Base-by-base conservation (phyloP, 1,284 basidiomycete species). In the Abortiporus biennis region DNA sequence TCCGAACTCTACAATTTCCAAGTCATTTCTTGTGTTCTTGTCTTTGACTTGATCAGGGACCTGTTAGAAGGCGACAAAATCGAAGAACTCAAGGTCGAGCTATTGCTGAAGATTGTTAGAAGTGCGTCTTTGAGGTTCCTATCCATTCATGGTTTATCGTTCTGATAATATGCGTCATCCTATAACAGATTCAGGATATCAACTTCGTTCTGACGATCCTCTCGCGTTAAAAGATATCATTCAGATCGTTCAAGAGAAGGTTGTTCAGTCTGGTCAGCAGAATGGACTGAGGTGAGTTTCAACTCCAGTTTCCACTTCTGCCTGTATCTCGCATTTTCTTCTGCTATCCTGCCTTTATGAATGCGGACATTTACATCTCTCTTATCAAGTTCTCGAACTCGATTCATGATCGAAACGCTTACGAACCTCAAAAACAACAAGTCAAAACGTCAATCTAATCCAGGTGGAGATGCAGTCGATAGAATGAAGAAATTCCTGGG, bases 1-100 rank as follows among this genome's bases (percentile, higher is more conserved):
- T 88, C 92, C 2, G 92, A 98, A 58, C 67, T 99, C 27, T 98
- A 98, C 70, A 98, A 98, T 60, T 90, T 97, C 56, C 88, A 92
- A 61, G 89, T 98, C 19, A 76, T 98, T 35, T 92, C 91, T 1
- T 90, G 84, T 46, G 71, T 86, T 3, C 72, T 99, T 15, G 68
- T 98, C 33, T 98, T 94, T 63, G 95, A 98, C 58, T 62, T 98
- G 38, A 84, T 99, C 50, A 81, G 88, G 3, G 72, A 76, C 6
- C 74, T 98, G 44, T 71, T 99, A 36, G 69, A 78, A 4, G 68
- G 68, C 21, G 67, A 76, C 5, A n/a, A n/a, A n/a, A 60, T 93
- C 44, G 72, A 72, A 0, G 94, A 97, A 61, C 76, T 85, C 38
- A 76, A 81, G 36, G 86, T 97, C 2, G 96, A 99, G 61, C 67